phyloP scores from a whole-genome alignment of 208 protist species.

The Trypanosoma congolense region DNA sequence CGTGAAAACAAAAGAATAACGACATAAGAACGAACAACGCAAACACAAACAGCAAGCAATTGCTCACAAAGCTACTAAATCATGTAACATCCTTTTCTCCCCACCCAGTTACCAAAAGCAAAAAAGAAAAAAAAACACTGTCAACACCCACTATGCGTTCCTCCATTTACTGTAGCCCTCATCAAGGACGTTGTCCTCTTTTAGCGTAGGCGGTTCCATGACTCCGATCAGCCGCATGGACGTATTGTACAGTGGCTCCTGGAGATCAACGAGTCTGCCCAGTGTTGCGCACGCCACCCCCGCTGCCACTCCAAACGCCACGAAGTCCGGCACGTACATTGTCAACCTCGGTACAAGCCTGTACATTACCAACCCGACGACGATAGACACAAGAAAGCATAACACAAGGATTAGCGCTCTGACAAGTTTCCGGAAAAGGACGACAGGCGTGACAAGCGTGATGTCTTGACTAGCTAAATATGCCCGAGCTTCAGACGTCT shows the following conservation, averaged over 20 bases:
- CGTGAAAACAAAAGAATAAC: no score
- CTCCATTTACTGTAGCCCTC: background rate
- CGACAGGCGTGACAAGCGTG: conserved; percentile 39
- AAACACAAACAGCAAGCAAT: no score
- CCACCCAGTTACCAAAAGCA: no score
- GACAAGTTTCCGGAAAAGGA: conserved; percentile 63
- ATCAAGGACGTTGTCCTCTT: conserved; percentile 20
- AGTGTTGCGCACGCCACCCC: conserved; percentile 50
- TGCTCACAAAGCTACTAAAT: no score
- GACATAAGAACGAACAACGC: no score
- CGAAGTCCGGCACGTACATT: conserved; percentile 25
- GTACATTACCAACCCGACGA: conserved; percentile 17
- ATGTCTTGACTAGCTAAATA: conserved; percentile 41
- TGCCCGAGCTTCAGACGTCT: conserved; percentile 23
- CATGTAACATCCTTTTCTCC: no score
- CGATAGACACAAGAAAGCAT: conserved; percentile 28
- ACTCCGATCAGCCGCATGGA: conserved; percentile 53
- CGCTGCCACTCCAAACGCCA: conserved; percentile 32
- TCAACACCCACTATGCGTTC: background rate
- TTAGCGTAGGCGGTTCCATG: conserved; percentile 23
- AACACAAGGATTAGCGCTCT: conserved; percentile 50
- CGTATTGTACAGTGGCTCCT: conserved; percentile 59
- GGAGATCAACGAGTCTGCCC: conserved; percentile 71
- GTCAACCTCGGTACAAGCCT: conserved; percentile 18
- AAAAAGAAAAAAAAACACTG: no score